Conservation (phyloP, 441 rosid species). For the Theobroma grandiflorum region DNA sequence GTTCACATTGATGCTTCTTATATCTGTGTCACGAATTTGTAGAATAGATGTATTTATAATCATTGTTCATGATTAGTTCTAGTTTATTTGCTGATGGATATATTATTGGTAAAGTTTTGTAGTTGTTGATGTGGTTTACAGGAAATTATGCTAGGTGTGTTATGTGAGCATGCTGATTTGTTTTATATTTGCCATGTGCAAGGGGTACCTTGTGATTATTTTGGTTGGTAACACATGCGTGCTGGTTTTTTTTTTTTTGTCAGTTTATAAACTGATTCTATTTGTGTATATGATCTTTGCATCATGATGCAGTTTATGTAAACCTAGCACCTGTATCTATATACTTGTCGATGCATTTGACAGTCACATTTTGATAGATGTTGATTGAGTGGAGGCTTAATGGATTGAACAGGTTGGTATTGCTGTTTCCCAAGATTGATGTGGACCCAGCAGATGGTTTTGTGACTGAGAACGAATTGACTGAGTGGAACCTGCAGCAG, state of each 20-base stretch:
- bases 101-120: neutral
- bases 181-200: neutral
- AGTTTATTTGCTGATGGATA: neutral
- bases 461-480: slow-evolving; percentile 78
- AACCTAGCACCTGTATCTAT: neutral
- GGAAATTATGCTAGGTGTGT: neutral
- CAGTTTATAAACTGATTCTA: neutral
- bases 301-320: neutral
- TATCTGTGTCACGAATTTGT: neutral
- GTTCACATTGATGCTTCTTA: slow-evolving; percentile 2
- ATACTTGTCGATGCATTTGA: neutral
- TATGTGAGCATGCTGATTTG: neutral
- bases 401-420: slow-evolving; percentile 59
- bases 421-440: slow-evolving; percentile 92
- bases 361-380: neutral
- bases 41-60: neutral
- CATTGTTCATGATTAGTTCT: neutral
- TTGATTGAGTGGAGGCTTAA: slow-evolving; percentile 21
- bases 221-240: neutral
- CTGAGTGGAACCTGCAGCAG: slow-evolving; percentile 83
- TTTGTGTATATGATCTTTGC: neutral
- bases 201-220: neutral
- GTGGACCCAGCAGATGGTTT: slow-evolving; percentile 78
- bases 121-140: neutral
- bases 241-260: neutral